Percentiles rank a stretch among this genome's conserved stretches.
phyloP scores from a whole-genome alignment of 1,139 yeast species.

The Lizanozyma gosingica region DNA sequence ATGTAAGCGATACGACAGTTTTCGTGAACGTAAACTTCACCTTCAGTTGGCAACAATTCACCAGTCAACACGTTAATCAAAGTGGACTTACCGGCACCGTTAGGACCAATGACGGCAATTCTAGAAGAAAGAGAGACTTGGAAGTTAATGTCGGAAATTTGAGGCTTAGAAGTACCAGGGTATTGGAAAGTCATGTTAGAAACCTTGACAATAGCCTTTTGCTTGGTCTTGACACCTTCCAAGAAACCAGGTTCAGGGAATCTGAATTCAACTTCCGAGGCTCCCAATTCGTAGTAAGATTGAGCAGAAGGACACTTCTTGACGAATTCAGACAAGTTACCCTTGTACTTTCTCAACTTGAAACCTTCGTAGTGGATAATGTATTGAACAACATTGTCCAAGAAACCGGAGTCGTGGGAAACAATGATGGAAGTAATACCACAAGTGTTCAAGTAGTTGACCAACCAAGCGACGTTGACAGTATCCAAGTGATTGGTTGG shows the following conservation, averaged over 20 bases:
- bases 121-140: conserved; percentile 98
- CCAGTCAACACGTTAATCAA: conserved; percentile 97
- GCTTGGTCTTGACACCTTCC: conserved; percentile 99
- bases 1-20: conserved; percentile 99
- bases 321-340: conserved; percentile 97
- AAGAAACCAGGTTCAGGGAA: conserved; percentile 99
- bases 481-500: conserved; percentile 99
- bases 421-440: conserved; percentile 97
- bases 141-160: conserved; percentile 83
- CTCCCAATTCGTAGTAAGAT: conserved; percentile 97
- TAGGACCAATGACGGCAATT: conserved; percentile 99
- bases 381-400: conserved; percentile 95
- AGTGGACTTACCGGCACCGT: conserved; percentile 99
- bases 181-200: conserved; percentile 96
- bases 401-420: conserved; percentile 99
- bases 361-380: conserved; percentile 99
- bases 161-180: conserved; percentile 97
- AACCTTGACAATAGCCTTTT: conserved; percentile 98
- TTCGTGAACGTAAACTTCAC: conserved; percentile 99
- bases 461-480: conserved; percentile 98
- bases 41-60: conserved; percentile 94
- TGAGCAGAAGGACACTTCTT: conserved; percentile 98
- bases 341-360: conserved; percentile 99
- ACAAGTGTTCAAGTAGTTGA: conserved; percentile 96
- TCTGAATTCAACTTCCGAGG: conserved; percentile 88